Evolutionary conservation across 2,329 filamentous ascomycete species (phyloP).

Genomic region (Colletotrichum australisinense): DNA sequence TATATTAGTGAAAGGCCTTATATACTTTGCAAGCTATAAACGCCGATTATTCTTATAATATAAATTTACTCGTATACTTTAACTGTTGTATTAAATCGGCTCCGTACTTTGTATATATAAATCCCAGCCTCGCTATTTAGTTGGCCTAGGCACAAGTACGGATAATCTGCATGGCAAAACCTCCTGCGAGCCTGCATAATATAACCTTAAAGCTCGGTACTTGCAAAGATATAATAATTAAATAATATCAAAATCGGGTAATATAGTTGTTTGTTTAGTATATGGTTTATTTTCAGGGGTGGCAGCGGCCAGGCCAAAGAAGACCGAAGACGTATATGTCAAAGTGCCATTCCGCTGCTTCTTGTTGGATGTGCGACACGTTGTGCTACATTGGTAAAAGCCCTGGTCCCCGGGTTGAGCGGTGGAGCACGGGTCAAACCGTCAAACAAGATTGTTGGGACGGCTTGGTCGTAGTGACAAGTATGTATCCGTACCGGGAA

Average conservation of each 20-base stretch:
- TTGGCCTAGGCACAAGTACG: not conserved
- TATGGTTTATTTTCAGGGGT: not conserved
- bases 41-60: too few species aligned
- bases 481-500: not conserved
- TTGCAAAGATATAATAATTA: not conserved
- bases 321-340: not conserved
- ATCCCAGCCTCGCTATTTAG: not conserved
- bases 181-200: not conserved
- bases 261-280: slow-evolving; percentile 26
- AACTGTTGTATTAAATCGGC: too few species aligned
- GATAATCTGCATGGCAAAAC: not conserved
- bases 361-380: not conserved
- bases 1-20: too few species aligned
- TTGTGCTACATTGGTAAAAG: not conserved
- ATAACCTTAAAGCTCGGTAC: too few species aligned
- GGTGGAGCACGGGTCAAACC: not conserved
- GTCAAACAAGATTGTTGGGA: slow-evolving; percentile 20
- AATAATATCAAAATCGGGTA: slow-evolving; percentile 20
- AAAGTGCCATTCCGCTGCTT: slow-evolving; percentile 3
- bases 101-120: not conserved
- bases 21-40: too few species aligned
- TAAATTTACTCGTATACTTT: too few species aligned
- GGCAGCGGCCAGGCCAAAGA: not conserved
- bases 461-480: not conserved
- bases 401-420: not conserved